Base-by-base conservation (phyloP, 2,329 filamentous ascomycete species). In the Canariomyces notabilis region DNA sequence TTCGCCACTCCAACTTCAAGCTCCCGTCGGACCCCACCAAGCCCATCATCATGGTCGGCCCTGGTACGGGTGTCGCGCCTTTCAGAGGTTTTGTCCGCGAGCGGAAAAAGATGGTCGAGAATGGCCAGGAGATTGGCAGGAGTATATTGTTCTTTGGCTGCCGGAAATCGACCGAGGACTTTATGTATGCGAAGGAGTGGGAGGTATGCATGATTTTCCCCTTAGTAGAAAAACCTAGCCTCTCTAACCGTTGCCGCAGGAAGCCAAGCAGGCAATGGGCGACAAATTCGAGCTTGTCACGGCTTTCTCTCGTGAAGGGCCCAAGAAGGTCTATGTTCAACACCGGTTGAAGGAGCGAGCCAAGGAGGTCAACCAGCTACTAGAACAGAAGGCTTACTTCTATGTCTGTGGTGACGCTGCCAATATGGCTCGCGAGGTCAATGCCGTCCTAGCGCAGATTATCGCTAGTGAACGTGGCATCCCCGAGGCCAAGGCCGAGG, bases 1-100 rank as follows among this genome's bases (percentile, higher is more conserved):
- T 98, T 49, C 88, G 93, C 55, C 91, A 96, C 71, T 97, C 93
- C 55, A 98, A 97, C 74, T 98, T 98, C 80, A 97, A 97, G 74
- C 80, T 98, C 22, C 93, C 93, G 7, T 96, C 93, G 14, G 90
- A 98, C 61, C 89, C 93, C 4, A 81, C 85, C 39, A 95, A 94
- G 70, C 93, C 93, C 22, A 75, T 98, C 59, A 95, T 98, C 66
- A 90, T 96, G 83, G 82, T 97, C 58, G 93, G 93, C 19, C 93
- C 93, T 11, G 93, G 93, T 63, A 97, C 93, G 43, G 93, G 93
- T 74, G 89, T 96, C 45, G 93, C 93, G 20, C 93, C 93, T 15
- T 96, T 98, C 82, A 84, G 93, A 57, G 93, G 79, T 6, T 98
- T 98, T 64, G 77, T 98, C 8, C 93, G 97, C 64, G 93, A 98